phyloP scores from a whole-genome alignment of 257 asterid species.

The Solanum pinnatisectum region DNA sequence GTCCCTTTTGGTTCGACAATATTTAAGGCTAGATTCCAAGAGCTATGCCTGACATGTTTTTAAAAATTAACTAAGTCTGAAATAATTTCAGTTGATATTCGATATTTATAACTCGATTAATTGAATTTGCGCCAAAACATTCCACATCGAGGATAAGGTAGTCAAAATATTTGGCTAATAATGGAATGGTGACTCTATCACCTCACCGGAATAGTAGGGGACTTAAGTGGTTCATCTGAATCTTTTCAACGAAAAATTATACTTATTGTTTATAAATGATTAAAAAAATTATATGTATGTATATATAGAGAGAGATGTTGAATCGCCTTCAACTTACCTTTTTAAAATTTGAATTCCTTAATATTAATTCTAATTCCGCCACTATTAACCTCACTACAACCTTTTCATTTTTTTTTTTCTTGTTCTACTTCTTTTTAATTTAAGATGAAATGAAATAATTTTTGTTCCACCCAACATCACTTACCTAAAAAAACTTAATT shows the following conservation, averaged over 20 bases:
- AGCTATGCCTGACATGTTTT: neutral
- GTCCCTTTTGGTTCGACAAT: neutral
- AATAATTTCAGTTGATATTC: neutral
- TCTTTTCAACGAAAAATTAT: too few species aligned
- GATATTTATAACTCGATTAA: accelerated
- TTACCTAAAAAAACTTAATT: neutral
- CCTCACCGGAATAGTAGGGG: neutral
- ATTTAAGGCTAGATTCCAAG: neutral
- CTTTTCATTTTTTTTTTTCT: too few species aligned
- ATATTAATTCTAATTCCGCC: too few species aligned
- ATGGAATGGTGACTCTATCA: neutral
- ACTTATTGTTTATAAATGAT: too few species aligned
- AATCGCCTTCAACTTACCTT: too few species aligned
- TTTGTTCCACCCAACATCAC: neutral
- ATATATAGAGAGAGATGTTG: too few species aligned
- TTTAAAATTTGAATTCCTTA: too few species aligned
- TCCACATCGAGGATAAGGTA: neutral
- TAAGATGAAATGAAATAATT: neutral
- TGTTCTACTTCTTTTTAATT: too few species aligned
- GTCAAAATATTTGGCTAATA: neutral
- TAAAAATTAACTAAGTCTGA: neutral
- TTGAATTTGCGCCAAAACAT: accelerated
- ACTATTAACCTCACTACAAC: too few species aligned
- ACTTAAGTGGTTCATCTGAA: too few species aligned
- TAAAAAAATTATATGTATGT: too few species aligned